phyloP scores from a whole-genome alignment of 768 basidiomycete species.

The Rhizopogon vinicolor region DNA sequence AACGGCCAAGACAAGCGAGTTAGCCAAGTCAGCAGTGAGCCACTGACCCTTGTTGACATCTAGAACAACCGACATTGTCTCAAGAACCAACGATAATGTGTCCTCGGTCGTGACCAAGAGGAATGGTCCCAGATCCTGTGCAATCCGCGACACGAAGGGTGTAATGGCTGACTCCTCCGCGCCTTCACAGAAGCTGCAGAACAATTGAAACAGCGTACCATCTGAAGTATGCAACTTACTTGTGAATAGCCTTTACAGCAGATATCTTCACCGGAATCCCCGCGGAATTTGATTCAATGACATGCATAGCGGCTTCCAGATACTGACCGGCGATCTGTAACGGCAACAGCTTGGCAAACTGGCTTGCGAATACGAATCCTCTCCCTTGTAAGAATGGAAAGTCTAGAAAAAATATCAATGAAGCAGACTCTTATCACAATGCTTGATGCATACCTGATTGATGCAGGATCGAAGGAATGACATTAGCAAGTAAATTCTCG shows the following conservation, averaged over 20 bases:
- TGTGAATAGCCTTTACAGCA: conserved; percentile 89
- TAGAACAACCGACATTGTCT: conserved; percentile 77
- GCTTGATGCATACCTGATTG: conserved; percentile 52
- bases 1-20: conserved; percentile 58
- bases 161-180: conserved; percentile 52
- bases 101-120: conserved; percentile 78
- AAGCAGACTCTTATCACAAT: neutral
- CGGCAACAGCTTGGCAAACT: conserved; percentile 75
- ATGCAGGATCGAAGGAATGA: conserved; percentile 73
- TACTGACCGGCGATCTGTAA: conserved; percentile 76
- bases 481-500: conserved; percentile 64
- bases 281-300: conserved; percentile 68
- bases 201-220: conserved; percentile 4
- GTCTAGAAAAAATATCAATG: conserved; percentile 39
- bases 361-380: conserved; percentile 91
- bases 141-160: conserved; percentile 68
- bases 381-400: conserved; percentile 92
- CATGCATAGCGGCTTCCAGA: conserved; percentile 80
- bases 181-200: conserved; percentile 63
- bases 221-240: conserved; percentile 47
- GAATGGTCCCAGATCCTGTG: conserved; percentile 81
- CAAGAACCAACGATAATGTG: conserved; percentile 82
- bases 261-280: conserved; percentile 90
- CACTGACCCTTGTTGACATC: conserved; percentile 70
- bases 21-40: conserved; percentile 64